Conservation (phyloP, 2,329 filamentous ascomycete species). For the Curvularia hawaiiensis region DNA sequence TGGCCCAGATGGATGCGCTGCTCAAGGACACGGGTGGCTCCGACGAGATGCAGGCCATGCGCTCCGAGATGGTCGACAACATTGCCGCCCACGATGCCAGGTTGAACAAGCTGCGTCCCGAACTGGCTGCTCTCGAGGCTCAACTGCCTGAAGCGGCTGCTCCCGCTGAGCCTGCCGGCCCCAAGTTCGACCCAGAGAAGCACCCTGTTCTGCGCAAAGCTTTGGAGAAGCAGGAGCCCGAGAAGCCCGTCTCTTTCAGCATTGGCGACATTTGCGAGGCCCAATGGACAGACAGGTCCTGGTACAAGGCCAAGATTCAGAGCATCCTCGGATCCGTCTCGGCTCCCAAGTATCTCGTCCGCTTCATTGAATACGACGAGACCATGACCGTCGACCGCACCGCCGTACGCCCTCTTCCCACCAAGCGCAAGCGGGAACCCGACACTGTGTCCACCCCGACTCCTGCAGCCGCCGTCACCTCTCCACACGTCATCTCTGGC, state of each 20-base stretch:
- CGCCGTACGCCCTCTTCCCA: constrained; percentile 40
- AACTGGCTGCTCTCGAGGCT: constrained; percentile 66
- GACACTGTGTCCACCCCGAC: constrained; percentile 68
- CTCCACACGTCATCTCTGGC: constrained; percentile 64
- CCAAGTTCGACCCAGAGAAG: constrained; percentile 79
- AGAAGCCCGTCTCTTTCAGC: constrained; percentile 64
- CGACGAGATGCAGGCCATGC: constrained; percentile 79
- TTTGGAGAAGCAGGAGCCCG: constrained; percentile 47
- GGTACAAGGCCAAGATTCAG: constrained; percentile 91
- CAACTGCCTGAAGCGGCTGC: constrained; percentile 45
- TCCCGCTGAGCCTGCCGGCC: constrained; percentile 32
- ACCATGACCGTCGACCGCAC: constrained; percentile 72
- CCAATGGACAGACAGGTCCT: constrained; percentile 88
- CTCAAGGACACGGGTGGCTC: constrained; percentile 77
- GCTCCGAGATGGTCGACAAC: constrained; percentile 80
- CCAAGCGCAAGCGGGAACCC: constrained; percentile 74
- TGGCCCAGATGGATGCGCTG: constrained; percentile 74
- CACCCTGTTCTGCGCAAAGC: constrained; percentile 71
- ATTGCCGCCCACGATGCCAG: constrained; percentile 79
- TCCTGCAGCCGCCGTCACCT: constrained; percentile 45
- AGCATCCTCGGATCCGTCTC: constrained; percentile 92
- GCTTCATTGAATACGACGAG: constrained; percentile 92
- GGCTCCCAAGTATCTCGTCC: constrained; percentile 91
- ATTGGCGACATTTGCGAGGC: constrained; percentile 91
- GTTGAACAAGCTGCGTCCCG: constrained; percentile 62